These are phyloP conservation scores for Kazachstania africana DNA, from an alignment of 805 yeast species.

Conservation along the genomic window DNA sequence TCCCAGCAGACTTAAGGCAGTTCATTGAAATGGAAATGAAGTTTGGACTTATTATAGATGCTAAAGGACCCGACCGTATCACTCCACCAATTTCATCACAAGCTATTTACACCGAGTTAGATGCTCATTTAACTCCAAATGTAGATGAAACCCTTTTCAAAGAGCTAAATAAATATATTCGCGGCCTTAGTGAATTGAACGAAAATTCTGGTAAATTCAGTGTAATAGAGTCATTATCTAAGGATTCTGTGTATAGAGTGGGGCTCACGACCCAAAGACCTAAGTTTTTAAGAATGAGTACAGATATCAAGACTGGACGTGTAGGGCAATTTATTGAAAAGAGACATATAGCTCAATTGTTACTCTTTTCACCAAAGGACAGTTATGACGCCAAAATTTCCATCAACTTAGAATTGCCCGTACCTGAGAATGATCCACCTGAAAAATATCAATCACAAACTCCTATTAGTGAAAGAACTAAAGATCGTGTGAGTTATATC, in stretches of 20 bases:
- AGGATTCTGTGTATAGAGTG: slow-evolving; percentile 53
- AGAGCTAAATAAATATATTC: slow-evolving; percentile 43
- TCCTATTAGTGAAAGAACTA: slow-evolving; percentile 50
- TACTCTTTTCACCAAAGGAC: slow-evolving; percentile 63
- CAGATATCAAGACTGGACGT: slow-evolving; percentile 58
- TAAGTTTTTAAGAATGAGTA: slow-evolving; percentile 49
- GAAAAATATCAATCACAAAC: slow-evolving; percentile 41
- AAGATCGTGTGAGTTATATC: slow-evolving; percentile 61
- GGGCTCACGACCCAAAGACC: slow-evolving; percentile 57
- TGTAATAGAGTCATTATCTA: slow-evolving; percentile 46
- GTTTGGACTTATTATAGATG: slow-evolving; percentile 60
- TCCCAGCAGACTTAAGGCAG: slow-evolving; percentile 40
- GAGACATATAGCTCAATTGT: slow-evolving; percentile 59
- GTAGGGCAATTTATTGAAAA: slow-evolving; percentile 60
- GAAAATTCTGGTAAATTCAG: slow-evolving; percentile 45
- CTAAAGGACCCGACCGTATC: slow-evolving; percentile 48
- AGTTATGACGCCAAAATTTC: slow-evolving; percentile 69
- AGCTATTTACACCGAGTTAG: slow-evolving; percentile 45
- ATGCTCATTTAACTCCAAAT: slow-evolving; percentile 51
- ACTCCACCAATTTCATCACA: slow-evolving; percentile 60
- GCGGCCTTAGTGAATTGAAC: slow-evolving; percentile 39
- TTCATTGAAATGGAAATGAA: slow-evolving; percentile 65
- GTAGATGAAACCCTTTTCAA: slow-evolving; percentile 51
- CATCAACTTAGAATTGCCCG: slow-evolving; percentile 65
- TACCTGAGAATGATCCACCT: slow-evolving; percentile 39